Evolutionary conservation across 2,329 filamentous ascomycete genomes (phyloP).

Genomic region (Aspergillus pseudotamarii): DNA sequence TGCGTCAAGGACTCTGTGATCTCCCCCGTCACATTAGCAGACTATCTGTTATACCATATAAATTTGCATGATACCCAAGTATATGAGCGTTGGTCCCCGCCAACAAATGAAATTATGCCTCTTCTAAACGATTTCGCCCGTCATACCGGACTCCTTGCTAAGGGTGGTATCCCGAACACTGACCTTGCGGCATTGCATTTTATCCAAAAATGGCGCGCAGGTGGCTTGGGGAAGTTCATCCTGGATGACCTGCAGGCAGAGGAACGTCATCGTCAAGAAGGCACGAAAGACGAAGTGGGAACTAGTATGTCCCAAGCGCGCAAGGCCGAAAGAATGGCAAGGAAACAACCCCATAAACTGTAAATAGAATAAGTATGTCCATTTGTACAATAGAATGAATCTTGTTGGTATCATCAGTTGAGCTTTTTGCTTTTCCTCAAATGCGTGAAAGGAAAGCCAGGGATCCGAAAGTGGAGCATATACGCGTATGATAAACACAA

Average conservation of each 20-base stretch:
- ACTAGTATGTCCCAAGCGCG: slow-evolving; percentile 49
- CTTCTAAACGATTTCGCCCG: slow-evolving; percentile 72
- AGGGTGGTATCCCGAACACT: slow-evolving; percentile 70
- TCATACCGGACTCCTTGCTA: slow-evolving; percentile 74
- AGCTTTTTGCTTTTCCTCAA: slow-evolving; percentile 16
- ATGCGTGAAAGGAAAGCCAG: slow-evolving; percentile 18
- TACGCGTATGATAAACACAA: slow-evolving; percentile 13
- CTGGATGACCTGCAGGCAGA: slow-evolving; percentile 74
- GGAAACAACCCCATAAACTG: slow-evolving; percentile 27
- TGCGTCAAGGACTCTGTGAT: slow-evolving; percentile 90
- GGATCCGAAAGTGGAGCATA: slow-evolving; percentile 14
- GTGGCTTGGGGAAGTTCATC: slow-evolving; percentile 73
- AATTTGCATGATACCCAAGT: slow-evolving; percentile 67
- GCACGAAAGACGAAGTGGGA: slow-evolving; percentile 32
- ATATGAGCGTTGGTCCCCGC: slow-evolving; percentile 66
- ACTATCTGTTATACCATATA: slow-evolving; percentile 85
- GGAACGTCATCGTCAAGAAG: slow-evolving; percentile 53
- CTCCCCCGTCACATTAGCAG: slow-evolving; percentile 74
- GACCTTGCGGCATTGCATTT: slow-evolving; percentile 78
- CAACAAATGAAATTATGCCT: slow-evolving; percentile 81
- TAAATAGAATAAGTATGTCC: slow-evolving; percentile 24
- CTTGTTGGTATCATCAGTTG: slow-evolving; percentile 23
- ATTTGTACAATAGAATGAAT: slow-evolving; percentile 28
- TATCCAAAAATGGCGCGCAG: slow-evolving; percentile 78
- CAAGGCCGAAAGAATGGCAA: slow-evolving; percentile 41